Evolutionary conservation across 1,284 basidiomycete genomes (phyloP).

Genomic region (Coniferiporia weirii): DNA sequence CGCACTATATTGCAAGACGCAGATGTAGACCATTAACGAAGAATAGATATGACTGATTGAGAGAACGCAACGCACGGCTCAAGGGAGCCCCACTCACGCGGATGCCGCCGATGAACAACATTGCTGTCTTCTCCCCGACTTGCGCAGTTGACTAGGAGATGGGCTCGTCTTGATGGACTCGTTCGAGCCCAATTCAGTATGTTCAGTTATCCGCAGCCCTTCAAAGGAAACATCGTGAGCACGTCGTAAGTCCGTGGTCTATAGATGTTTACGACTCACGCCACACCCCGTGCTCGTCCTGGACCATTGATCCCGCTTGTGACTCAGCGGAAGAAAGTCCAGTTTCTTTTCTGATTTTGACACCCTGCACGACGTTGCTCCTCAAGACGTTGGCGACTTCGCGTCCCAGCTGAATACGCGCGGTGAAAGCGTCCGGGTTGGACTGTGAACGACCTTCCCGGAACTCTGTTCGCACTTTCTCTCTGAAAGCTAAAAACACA

Average conservation of each 20-base stretch:
- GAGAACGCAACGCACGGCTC: conserved; percentile 10
- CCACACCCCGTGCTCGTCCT: conserved; percentile 42
- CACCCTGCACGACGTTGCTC: conserved; percentile 69
- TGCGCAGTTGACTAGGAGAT: conserved; percentile 27
- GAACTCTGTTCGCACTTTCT: conserved; percentile 56
- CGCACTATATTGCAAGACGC: conserved; percentile 1
- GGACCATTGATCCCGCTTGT: conserved; percentile 20
- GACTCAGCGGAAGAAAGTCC: background rate
- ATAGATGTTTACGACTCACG: conserved; percentile 32
- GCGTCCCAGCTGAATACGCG: conserved; percentile 48
- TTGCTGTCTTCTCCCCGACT: conserved; percentile 27
- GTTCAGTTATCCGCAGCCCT: conserved; percentile 60
- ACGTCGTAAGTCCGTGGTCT: background rate
- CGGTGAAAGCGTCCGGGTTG: conserved; percentile 45
- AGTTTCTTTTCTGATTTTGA: conserved; percentile 30
- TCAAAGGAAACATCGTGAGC: background rate
- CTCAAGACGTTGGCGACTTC: conserved; percentile 65
- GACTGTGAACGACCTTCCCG: conserved; percentile 36
- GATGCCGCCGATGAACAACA: conserved; percentile 3
- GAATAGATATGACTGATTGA: conserved; percentile 12
- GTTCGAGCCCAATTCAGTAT: conserved; percentile 74
- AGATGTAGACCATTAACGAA: background rate
- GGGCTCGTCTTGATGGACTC: conserved; percentile 57
- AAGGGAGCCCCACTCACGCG: conserved; percentile 20
- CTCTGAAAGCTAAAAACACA: conserved; percentile 51